phyloP scores from a whole-genome alignment of 495 filamentous ascomycete genomes.

The Podospora conica region DNA sequence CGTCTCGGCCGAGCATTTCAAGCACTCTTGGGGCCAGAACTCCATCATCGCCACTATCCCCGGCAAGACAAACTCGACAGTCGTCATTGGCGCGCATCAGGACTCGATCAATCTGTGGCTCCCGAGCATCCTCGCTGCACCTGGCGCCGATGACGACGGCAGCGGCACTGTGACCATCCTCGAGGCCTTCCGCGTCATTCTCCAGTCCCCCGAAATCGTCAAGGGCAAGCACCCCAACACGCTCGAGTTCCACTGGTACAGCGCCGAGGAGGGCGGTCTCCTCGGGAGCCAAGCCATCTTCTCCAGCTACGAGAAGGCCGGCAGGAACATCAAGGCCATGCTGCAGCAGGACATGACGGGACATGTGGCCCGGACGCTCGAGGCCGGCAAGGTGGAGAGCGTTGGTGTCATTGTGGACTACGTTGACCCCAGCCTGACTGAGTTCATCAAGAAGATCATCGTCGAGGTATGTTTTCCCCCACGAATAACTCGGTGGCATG shows the following conservation, averaged over 20 bases:
- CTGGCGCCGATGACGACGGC: slow-evolving; percentile 57
- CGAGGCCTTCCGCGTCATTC: slow-evolving; percentile 54
- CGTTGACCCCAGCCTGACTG: slow-evolving; percentile 74
- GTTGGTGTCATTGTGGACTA: slow-evolving; percentile 93
- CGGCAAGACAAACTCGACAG: slow-evolving; percentile 74
- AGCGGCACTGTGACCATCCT: slow-evolving; percentile 56
- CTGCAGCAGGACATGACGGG: slow-evolving; percentile 99
- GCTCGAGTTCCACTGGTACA: slow-evolving; percentile 98
- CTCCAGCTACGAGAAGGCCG: slow-evolving; percentile 66
- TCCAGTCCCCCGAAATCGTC: slow-evolving; percentile 44
- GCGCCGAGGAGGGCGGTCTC: slow-evolving; percentile 90
- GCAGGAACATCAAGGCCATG: slow-evolving; percentile 87
- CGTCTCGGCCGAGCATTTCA: slow-evolving; percentile 65
- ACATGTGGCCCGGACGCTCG: slow-evolving; percentile 73
- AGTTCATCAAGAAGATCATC: slow-evolving; percentile 87
- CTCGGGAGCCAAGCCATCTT: slow-evolving; percentile 90
- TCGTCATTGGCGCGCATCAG: slow-evolving; percentile 60
- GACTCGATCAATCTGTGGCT: slow-evolving; percentile 86
- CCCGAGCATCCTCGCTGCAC: slow-evolving; percentile 68
- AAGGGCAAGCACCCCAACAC: slow-evolving; percentile 67
- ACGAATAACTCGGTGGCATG: background rate
- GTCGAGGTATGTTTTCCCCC: slow-evolving; percentile 47
- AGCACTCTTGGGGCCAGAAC: slow-evolving; percentile 83
- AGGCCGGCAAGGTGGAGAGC: slow-evolving; percentile 75
- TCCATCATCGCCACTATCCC: slow-evolving; percentile 91